Evolutionary conservation across 1,139 yeast genomes (phyloP).

Genomic region (Geotrichum carabidarum): DNA sequence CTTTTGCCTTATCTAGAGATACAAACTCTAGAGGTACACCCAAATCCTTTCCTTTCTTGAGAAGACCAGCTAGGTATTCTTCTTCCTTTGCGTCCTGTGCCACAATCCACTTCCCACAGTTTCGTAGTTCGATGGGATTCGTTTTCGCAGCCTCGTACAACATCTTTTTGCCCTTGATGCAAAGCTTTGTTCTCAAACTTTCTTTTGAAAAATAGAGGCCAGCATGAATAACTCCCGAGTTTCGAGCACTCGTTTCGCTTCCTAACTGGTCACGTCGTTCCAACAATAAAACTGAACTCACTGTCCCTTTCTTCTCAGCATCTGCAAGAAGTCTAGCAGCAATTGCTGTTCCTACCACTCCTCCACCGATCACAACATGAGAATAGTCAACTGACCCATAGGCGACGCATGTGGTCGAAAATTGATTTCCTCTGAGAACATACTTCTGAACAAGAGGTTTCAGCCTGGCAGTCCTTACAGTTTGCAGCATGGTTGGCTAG

Average conservation of each 20-base stretch:
- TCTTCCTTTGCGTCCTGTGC: slow-evolving; percentile 68
- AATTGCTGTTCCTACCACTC: slow-evolving; percentile 78
- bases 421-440: background rate
- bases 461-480: background rate
- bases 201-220: slow-evolving; percentile 75
- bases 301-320: slow-evolving; percentile 23
- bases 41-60: slow-evolving; percentile 45
- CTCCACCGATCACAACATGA: slow-evolving; percentile 82
- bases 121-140: slow-evolving; percentile 51
- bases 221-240: slow-evolving; percentile 90
- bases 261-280: slow-evolving; percentile 67
- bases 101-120: slow-evolving; percentile 80
- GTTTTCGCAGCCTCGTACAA: slow-evolving; percentile 51
- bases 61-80: slow-evolving; percentile 52
- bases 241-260: slow-evolving; percentile 76
- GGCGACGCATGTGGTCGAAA: slow-evolving; percentile 11
- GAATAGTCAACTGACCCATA: slow-evolving; percentile 49
- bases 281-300: slow-evolving; percentile 52
- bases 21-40: slow-evolving; percentile 55
- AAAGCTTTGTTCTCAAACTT: slow-evolving; percentile 61
- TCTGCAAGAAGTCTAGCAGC: slow-evolving; percentile 58
- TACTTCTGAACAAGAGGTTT: too few relatives aligned
- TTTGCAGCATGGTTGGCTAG: background rate
- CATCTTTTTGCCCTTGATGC: slow-evolving; percentile 67
- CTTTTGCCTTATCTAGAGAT: slow-evolving; percentile 42